phyloP scores from a whole-genome alignment of 371 early-diverging fungal genomes.

The Circinella minor region DNA sequence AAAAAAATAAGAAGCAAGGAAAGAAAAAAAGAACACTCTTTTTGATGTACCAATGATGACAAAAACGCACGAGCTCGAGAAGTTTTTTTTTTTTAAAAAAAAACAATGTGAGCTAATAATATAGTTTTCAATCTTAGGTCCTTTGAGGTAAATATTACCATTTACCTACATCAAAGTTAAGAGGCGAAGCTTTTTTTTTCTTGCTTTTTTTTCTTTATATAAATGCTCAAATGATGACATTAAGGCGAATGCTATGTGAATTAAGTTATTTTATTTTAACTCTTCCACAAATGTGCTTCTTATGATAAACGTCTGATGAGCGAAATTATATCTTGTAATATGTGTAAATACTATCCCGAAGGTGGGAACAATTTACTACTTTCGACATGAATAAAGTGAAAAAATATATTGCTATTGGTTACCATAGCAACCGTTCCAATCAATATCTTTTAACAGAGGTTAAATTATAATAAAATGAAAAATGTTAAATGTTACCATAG shows the following conservation, averaged over 20 bases:
- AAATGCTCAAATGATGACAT: constrained; percentile 5
- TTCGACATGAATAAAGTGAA: too few relatives aligned
- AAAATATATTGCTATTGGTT: too few relatives aligned
- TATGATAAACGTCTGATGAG: not conserved
- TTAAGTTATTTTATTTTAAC: too few relatives aligned
- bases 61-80: not conserved
- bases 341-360: too few relatives aligned
- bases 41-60: constrained; percentile 2
- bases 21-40: not conserved
- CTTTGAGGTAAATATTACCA: not conserved
- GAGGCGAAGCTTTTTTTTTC: not conserved
- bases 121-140: constrained; percentile 8
- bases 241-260: constrained; percentile 5
- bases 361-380: too few relatives aligned
- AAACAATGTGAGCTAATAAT: not conserved
- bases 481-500: too few relatives aligned
- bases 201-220: too few relatives aligned
- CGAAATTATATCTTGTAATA: not conserved
- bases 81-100: not conserved
- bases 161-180: not conserved
- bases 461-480: too few relatives aligned
- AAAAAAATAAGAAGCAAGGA: not conserved
- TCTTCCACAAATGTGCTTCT: not conserved
- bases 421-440: too few relatives aligned
- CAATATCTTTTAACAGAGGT: too few relatives aligned